Conservation (phyloP, 2,329 filamentous ascomycete species). For the Thermoascus crustaceus region DNA sequence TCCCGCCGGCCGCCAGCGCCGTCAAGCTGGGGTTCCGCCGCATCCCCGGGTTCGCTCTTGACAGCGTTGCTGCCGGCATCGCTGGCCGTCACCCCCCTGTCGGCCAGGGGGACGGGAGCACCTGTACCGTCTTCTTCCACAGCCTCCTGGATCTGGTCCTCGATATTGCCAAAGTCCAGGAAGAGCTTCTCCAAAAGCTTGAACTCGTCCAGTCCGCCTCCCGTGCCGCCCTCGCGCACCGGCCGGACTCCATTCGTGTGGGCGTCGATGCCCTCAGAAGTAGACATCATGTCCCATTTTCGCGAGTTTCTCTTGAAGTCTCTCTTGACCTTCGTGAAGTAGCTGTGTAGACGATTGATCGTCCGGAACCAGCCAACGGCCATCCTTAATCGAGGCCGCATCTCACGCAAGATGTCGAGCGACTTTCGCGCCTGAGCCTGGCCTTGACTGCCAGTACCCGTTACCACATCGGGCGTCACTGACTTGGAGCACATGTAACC, state of each 20-base stretch:
- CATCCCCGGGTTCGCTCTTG: slow-evolving; percentile 31
- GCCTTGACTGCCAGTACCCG: slow-evolving; percentile 23
- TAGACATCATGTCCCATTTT: slow-evolving; percentile 20
- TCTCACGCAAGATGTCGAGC: slow-evolving; percentile 33
- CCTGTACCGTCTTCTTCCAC: slow-evolving; percentile 25
- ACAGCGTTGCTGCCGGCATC: slow-evolving; percentile 34
- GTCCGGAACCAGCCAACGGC: slow-evolving; percentile 38
- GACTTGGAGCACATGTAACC: slow-evolving; percentile 35
- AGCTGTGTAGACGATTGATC: slow-evolving; percentile 33
- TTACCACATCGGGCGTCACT: slow-evolving; percentile 11
- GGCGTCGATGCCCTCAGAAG: slow-evolving; percentile 17
- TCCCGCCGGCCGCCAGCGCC: slow-evolving; percentile 29
- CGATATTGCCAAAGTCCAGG: slow-evolving; percentile 30
- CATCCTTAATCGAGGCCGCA: slow-evolving; percentile 34
- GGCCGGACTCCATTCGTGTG: slow-evolving; percentile 22
- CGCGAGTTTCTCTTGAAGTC: slow-evolving; percentile 30
- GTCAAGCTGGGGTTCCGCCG: slow-evolving; percentile 20
- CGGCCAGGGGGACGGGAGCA: slow-evolving; percentile 17
- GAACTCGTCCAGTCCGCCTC: slow-evolving; percentile 30
- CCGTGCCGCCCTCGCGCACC: slow-evolving; percentile 24
- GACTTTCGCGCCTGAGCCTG: slow-evolving; percentile 29
- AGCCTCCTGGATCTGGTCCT: slow-evolving; percentile 31
- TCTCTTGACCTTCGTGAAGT: slow-evolving; percentile 32
- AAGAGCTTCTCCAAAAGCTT: slow-evolving; percentile 36
- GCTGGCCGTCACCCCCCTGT: slow-evolving; percentile 27